A percentile compares a stretch with the other conserved stretches of the same genome.
These are phyloP conservation scores for Nannizziopsis arthrosporioides DNA, from an alignment of 2,329 filamentous ascomycete genomes.

Conservation along the genomic window DNA sequence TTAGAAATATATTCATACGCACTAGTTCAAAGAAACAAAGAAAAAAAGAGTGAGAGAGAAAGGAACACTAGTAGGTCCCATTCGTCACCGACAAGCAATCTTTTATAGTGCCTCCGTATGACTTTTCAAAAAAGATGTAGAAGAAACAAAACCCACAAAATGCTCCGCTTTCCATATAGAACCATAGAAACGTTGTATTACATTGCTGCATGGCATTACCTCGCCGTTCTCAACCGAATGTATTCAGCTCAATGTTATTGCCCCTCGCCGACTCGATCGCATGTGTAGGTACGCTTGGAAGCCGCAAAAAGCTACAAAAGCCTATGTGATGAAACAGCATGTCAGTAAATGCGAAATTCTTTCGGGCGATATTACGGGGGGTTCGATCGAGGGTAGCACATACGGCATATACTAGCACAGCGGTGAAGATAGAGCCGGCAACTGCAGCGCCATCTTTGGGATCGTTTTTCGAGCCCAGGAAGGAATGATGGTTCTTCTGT, in stretches of 20 bases:
- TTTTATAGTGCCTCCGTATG: too few species aligned
- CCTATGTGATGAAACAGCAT: conserved; percentile 39
- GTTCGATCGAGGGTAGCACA: conserved; percentile 29
- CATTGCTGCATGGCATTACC: too few species aligned
- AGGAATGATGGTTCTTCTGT: conserved; percentile 61
- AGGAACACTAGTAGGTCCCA: too few species aligned
- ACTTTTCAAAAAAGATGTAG: too few species aligned
- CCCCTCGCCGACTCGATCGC: conserved; percentile 68
- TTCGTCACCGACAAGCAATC: too few species aligned
- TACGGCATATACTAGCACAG: conserved; percentile 82
- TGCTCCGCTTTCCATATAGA: too few species aligned
- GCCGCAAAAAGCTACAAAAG: conserved; percentile 83
- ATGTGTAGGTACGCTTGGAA: conserved; percentile 79
- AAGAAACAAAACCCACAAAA: too few species aligned
- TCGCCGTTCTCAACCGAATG: not conserved
- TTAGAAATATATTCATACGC: too few species aligned
- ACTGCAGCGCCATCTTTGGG: conserved; percentile 65
- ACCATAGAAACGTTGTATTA: too few species aligned
- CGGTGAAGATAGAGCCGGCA: conserved; percentile 72
- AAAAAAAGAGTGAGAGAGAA: too few species aligned
- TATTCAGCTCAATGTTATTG: conserved; percentile 58
- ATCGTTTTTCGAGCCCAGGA: conserved; percentile 62
- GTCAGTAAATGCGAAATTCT: not conserved
- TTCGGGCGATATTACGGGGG: not conserved
- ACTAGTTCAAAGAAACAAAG: too few species aligned